These are phyloP conservation scores for Cajanus cajan DNA, from an alignment of 306 rosid species.

Conservation along the genomic window DNA sequence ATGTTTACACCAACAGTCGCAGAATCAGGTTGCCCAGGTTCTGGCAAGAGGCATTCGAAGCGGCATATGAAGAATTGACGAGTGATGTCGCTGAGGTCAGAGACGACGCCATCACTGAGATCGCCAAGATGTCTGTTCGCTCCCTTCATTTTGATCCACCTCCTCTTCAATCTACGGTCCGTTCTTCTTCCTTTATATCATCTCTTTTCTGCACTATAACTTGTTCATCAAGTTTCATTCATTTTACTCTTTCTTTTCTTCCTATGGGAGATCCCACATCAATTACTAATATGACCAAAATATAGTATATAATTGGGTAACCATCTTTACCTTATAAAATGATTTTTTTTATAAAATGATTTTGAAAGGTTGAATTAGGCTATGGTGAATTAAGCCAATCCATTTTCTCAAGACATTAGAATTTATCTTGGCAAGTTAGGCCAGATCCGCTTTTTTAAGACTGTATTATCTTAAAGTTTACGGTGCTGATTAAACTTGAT, in stretches of 20 bases:
- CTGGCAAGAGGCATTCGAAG: constrained; percentile 96
- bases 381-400: no score
- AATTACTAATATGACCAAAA: no score
- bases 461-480: no score
- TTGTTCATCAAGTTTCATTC: neutral
- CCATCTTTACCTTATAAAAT: no score
- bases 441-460: no score
- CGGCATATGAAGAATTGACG: constrained; percentile 87
- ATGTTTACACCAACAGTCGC: constrained; percentile 84
- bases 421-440: no score
- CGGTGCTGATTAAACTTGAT: no score
- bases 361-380: no score
- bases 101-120: constrained; percentile 79
- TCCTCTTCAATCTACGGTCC: constrained; percentile 72
- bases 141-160: constrained; percentile 76
- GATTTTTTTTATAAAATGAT: no score
- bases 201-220: neutral
- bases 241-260: neutral
- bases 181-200: constrained; percentile 26
- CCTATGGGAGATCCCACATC: no score
- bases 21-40: constrained; percentile 90
- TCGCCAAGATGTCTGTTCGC: constrained; percentile 91
- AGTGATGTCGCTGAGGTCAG: constrained; percentile 78
- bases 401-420: no score
- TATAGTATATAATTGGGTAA: no score